Conservation (phyloP, 2,329 filamentous ascomycete species). For the Phaeosphaeria sp. region DNA sequence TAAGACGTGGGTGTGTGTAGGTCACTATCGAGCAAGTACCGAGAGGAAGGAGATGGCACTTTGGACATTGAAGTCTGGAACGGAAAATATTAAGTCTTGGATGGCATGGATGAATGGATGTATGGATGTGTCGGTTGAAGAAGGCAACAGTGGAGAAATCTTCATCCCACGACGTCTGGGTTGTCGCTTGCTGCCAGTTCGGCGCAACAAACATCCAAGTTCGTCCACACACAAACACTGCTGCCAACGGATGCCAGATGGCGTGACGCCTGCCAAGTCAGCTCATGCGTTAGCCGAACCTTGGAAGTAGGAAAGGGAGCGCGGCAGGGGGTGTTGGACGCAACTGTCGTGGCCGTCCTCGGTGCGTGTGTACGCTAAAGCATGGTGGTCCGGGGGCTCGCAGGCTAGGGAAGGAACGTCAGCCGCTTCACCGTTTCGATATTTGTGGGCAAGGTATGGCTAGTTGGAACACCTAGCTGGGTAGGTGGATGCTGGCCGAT, state of each 20-base stretch:
- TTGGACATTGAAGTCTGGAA: not conserved
- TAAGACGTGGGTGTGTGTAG: slow-evolving; percentile 2
- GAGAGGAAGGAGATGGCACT: not conserved
- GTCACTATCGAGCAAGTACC: not conserved
- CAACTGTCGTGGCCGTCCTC: not conserved
- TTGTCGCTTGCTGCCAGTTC: not conserved
- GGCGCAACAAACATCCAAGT: not conserved
- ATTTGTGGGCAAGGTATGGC: slow-evolving; percentile 12
- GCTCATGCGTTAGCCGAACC: not conserved
- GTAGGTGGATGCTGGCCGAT: not conserved
- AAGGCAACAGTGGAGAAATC: not conserved
- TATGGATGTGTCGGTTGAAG: no score
- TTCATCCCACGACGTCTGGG: not conserved
- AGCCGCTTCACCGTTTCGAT: slow-evolving; percentile 37
- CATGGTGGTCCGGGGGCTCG: not conserved
- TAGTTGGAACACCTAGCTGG: not conserved
- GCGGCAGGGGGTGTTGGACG: not conserved
- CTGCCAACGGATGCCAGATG: not conserved
- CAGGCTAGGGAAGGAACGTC: slow-evolving; percentile 16
- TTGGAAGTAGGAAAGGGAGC: not conserved
- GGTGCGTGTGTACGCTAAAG: not conserved
- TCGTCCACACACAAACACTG: not conserved
- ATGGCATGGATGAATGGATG: not conserved
- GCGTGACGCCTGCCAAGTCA: slow-evolving; percentile 3
- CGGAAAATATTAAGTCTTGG: not conserved